phyloP scores from a whole-genome alignment of 179 eudicot species.

The Actinidia chinensis region DNA sequence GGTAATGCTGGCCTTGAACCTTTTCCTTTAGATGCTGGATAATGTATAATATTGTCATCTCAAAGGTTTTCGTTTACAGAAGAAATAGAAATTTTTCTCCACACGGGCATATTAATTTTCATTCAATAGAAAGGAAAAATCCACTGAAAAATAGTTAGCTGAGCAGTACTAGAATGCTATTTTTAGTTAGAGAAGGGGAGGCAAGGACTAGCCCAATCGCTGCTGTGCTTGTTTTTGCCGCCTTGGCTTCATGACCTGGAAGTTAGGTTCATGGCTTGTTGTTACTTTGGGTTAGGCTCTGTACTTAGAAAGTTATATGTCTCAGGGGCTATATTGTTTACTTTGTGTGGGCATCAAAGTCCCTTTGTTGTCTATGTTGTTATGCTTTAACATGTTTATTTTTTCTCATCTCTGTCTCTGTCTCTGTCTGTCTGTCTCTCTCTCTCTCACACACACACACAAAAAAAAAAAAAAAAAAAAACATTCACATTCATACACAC shows the following conservation, averaged over 20 bases:
- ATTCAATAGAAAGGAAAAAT: background rate
- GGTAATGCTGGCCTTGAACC: constrained; percentile 38
- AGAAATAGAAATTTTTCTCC: background rate
- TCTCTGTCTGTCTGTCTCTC: background rate
- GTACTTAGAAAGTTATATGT: background rate
- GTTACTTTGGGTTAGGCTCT: background rate
- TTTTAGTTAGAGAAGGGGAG: background rate
- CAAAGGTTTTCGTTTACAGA: background rate
- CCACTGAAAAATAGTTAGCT: background rate
- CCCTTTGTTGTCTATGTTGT: background rate
- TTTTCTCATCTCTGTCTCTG: background rate
- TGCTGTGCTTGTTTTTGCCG: background rate
- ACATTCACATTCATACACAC: no score
- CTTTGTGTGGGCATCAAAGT: background rate
- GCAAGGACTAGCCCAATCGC: background rate
- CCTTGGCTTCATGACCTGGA: background rate
- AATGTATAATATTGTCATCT: background rate
- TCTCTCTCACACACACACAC: background rate
- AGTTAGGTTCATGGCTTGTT: background rate
- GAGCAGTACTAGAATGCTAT: background rate
- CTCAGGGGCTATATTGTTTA: background rate
- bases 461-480: no score
- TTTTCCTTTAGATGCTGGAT: background rate
- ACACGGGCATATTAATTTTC: background rate
- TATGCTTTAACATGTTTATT: background rate